Base-by-base conservation (phyloP, 2,329 filamentous ascomycete genomes). In the Diaporthe longicolla region DNA sequence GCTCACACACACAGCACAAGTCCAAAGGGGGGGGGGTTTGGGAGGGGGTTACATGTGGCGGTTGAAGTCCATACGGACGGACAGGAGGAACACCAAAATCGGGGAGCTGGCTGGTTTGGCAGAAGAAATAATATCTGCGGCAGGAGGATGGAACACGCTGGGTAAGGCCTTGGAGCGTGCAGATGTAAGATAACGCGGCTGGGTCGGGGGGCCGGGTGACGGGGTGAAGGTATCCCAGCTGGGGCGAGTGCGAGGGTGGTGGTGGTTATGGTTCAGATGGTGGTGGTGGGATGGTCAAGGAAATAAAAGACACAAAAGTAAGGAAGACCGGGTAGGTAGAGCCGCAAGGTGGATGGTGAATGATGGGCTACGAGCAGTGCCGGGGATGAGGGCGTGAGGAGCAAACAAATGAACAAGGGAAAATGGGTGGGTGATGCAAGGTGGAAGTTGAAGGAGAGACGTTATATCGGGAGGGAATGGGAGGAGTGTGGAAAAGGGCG, bases 401-500 rank as follows among this genome's bases (percentile, higher is more conserved):
- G 61, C 65, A 65, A 74, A 74, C 50, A 72, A 74, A 71, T 58
- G 70, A 72, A 73, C 52, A 70, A 73, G 68, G 63, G n/a, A 59
- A 70, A 59, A 55, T 71, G 37, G 54, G 70, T 54, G 72, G 71
- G 58, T 61, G 65, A 59, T 71, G 70, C 57, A 63, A 71, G 70
- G 70, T 63, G 70, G 57, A 71, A 71, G 70, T 71, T 63, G 48
- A 71, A 71, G 70, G 55, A 63, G 63, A 71, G 70, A 54, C 29
- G 70, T 63, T 71, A 71, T 71, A 71, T 71, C 70, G 70, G 57
- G 70, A 32, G 70, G 70, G 70, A 71, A 71, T 71, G 70, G 66
- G 66, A 70, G 43, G 61, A 65, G 70, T 57, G 55, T 73, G 68
- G 73, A 74, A 74, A 72, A 70, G 70, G 65, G 73, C 72, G 66